Base-by-base conservation (phyloP, 164 flowering plant genomes). In the Stephania japonica region DNA sequence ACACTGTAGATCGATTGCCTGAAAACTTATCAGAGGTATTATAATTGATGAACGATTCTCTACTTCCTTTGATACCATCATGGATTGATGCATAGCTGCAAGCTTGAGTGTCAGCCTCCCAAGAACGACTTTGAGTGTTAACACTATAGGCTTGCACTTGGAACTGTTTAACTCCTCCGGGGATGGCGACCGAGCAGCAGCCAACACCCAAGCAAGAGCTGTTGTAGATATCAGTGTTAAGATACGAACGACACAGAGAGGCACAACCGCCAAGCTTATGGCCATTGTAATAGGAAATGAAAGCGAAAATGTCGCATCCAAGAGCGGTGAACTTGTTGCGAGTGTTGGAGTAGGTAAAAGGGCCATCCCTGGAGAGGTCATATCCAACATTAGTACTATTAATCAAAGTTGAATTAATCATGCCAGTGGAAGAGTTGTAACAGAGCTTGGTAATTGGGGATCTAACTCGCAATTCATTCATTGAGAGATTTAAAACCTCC, bases 111-210 rank as follows among this genome's bases (percentile, higher is more conserved):
- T 32, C 53, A 1, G 6, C 3, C 6, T 6, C 6, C 77, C 24
- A 61, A 0, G 75, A 50, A 0, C 23, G 12, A 0, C 9, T 23
- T 25, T 79, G 78, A 38, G 78, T 75, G 27, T 27, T 9, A 26
- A 14, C 64, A 32, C 77, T 81, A 0, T 2, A 2, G 3, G 76
- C 26, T 0, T 1, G 0, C 21, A 82, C 12, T 0, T 42, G 67
- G 8, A 65, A 38, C 4, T 68, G 14, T 27, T 3, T 32, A 6
- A 80, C 5, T 0, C 84, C 78, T 13, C 44, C 13, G 0, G 85
- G 83, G 12, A 87, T 79, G 5, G 75, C n/a, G 1, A 77, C 75
- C 49, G 83, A 81, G 68, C 86, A 86, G 49, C 89, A 87, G 0
- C 85, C 87, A 1, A 81, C 63, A 0, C 86, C 86, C 0, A 74